phyloP scores from a whole-genome alignment of 169 alveolate genomes.

The Cryptosporidium bovis region DNA sequence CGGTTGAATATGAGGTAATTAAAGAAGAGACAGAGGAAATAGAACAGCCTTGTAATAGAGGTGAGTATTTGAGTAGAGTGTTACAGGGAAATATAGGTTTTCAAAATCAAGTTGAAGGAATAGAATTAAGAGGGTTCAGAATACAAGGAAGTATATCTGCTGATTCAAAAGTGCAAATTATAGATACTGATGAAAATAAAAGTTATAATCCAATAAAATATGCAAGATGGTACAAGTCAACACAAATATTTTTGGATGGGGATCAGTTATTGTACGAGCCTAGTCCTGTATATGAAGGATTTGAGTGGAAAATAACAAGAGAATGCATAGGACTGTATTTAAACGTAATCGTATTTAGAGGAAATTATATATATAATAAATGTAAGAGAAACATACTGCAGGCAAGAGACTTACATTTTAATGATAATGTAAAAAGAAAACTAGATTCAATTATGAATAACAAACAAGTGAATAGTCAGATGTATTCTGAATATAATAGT shows the following conservation, averaged over 20 bases:
- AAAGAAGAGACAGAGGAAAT: constrained; percentile 17
- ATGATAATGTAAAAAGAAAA: constrained; percentile 1
- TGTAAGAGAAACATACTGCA: background rate
- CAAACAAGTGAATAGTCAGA: too few species aligned
- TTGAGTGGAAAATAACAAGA: constrained; percentile 59
- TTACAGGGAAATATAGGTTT: constrained; percentile 11
- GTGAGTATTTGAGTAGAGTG: constrained; percentile 37
- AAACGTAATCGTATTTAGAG: constrained; percentile 17
- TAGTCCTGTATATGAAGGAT: constrained; percentile 44
- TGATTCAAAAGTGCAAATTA: constrained; percentile 35
- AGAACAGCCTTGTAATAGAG: constrained; percentile 57
- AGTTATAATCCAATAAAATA: constrained; percentile 53
- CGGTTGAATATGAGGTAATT: constrained; percentile 50
- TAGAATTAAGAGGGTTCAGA: background rate
- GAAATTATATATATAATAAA: background rate
- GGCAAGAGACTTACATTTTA: constrained; percentile 66
- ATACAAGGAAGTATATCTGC: constrained; percentile 63
- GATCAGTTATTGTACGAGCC: constrained; percentile 42
- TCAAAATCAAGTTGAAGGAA: background rate
- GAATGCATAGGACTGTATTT: constrained; percentile 63
- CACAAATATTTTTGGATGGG: constrained; percentile 9
- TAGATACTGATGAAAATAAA: constrained; percentile 21
- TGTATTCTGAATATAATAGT: background rate
- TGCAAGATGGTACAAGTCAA: constrained; percentile 44
- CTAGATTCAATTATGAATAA: too few species aligned